A percentile compares a stretch with the other conserved stretches of the same genome.
Evolutionary conservation across 2,329 filamentous ascomycete species (phyloP).

Genomic region (Thielaviopsis euricoi): DNA sequence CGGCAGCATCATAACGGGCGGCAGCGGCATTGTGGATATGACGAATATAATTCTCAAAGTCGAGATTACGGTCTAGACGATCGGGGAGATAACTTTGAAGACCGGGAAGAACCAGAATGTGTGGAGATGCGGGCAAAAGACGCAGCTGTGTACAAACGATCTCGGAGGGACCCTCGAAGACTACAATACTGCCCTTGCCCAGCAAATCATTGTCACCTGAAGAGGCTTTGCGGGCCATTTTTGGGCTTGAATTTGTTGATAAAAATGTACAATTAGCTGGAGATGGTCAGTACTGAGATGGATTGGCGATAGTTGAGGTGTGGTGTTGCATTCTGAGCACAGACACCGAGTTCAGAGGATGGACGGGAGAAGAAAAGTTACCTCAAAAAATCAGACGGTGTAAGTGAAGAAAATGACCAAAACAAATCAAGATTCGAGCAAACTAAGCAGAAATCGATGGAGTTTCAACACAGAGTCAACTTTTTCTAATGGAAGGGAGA

Average conservation of each 20-base stretch:
- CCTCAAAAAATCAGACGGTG: neutral
- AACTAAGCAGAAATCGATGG: neutral
- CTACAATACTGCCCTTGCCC: conserved; percentile 35
- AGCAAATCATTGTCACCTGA: conserved; percentile 5
- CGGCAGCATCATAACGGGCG: conserved; percentile 31
- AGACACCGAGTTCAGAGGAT: neutral
- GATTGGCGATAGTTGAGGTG: neutral
- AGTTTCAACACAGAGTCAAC: neutral
- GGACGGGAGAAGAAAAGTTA: neutral
- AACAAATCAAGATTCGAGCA: neutral
- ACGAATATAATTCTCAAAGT: conserved; percentile 25
- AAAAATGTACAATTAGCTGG: conserved; percentile 19
- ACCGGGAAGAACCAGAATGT: conserved; percentile 39
- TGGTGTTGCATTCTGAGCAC: neutral
- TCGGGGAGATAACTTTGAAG: conserved; percentile 30
- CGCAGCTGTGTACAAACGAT: conserved; percentile 41
- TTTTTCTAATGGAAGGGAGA: neutral
- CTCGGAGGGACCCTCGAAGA: conserved; percentile 41
- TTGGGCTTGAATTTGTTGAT: conserved; percentile 28
- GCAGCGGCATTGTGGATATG: conserved; percentile 33
- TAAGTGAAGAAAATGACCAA: neutral
- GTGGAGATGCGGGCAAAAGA: conserved; percentile 40
- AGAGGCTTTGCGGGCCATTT: conserved; percentile 25
- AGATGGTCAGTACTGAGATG: conserved; percentile 16
- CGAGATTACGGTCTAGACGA: conserved; percentile 16